phyloP scores from a whole-genome alignment of 2,329 filamentous ascomycete species.

The Macrophomina pseudophaseolina region DNA sequence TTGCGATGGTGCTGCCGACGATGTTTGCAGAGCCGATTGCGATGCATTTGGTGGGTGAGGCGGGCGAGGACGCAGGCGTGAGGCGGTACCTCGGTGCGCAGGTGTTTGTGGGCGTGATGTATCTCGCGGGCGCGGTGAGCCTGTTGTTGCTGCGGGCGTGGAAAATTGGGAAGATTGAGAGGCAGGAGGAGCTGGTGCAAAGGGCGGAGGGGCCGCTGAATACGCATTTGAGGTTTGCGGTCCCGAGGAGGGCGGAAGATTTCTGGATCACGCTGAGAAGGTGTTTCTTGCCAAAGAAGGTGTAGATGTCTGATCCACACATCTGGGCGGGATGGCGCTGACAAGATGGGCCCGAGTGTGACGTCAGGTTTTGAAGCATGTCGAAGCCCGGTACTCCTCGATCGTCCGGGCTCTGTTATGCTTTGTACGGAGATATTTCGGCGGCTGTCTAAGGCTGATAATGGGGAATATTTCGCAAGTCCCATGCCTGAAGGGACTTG shows the following conservation, averaged over 20 bases:
- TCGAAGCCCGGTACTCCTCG: too few species aligned
- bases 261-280: constrained; percentile 6
- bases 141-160: constrained; percentile 23
- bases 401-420: too few species aligned
- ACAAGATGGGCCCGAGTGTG: too few species aligned
- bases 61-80: constrained; percentile 24
- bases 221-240: neutral
- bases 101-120: constrained; percentile 22
- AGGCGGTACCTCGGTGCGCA: constrained; percentile 11
- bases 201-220: constrained; percentile 26
- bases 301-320: neutral
- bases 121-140: constrained; percentile 6
- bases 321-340: too few species aligned
- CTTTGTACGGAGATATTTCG: too few species aligned
- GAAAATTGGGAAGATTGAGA: constrained; percentile 23
- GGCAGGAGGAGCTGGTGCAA: neutral
- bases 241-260: constrained; percentile 3
- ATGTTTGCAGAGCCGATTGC: constrained; percentile 36
- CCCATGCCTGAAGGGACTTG: too few species aligned
- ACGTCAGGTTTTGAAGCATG: constrained; percentile 1
- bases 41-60: constrained; percentile 31
- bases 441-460: too few species aligned
- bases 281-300: neutral
- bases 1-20: constrained; percentile 33
- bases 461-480: too few species aligned